These are phyloP conservation scores for sunflower (Helianthus annuus) DNA, from an alignment of 129 eudicot genomes.

Conservation along the genomic window DNA sequence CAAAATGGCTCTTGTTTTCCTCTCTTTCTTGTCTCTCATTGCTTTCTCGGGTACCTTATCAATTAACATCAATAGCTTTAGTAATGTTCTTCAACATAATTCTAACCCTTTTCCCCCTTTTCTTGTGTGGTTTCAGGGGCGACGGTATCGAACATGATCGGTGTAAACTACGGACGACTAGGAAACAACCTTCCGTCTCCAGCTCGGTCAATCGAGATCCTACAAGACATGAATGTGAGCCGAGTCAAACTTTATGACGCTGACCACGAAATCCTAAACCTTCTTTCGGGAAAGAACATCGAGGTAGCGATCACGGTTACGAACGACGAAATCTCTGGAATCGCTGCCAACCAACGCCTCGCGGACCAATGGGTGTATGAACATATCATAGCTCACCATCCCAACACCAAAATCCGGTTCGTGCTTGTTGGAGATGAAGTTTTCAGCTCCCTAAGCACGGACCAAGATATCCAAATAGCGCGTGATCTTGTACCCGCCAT, in stretches of 20 bases:
- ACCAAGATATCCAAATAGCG: constrained; percentile 37
- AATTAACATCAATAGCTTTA: too few relatives aligned
- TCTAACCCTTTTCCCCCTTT: not conserved
- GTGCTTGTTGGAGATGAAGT: constrained; percentile 71
- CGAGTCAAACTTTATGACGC: constrained; percentile 60
- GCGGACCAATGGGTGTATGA: constrained; percentile 68
- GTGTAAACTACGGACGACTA: constrained; percentile 60
- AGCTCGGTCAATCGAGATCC: constrained; percentile 38
- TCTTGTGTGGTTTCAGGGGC: not conserved
- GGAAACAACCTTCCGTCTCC: constrained; percentile 71
- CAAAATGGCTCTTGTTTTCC: constrained; percentile 35
- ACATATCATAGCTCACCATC: constrained; percentile 59
- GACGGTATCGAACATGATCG: constrained; percentile 33
- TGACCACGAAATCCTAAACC: constrained; percentile 54
- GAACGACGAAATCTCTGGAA: constrained; percentile 44
- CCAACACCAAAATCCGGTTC: constrained; percentile 52
- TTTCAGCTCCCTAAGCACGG: constrained; percentile 36
- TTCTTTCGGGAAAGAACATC: constrained; percentile 46
- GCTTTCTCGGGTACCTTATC: constrained; percentile 36
- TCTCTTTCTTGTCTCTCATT: constrained; percentile 39
- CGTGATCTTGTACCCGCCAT: constrained; percentile 71
- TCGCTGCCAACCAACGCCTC: constrained; percentile 47
- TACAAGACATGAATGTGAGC: constrained; percentile 39
- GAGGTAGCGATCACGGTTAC: constrained; percentile 60
- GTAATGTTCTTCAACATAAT: not conserved